Evolutionary conservation across 1,284 basidiomycete species (phyloP).

Genomic region (Puccinia horiana): DNA sequence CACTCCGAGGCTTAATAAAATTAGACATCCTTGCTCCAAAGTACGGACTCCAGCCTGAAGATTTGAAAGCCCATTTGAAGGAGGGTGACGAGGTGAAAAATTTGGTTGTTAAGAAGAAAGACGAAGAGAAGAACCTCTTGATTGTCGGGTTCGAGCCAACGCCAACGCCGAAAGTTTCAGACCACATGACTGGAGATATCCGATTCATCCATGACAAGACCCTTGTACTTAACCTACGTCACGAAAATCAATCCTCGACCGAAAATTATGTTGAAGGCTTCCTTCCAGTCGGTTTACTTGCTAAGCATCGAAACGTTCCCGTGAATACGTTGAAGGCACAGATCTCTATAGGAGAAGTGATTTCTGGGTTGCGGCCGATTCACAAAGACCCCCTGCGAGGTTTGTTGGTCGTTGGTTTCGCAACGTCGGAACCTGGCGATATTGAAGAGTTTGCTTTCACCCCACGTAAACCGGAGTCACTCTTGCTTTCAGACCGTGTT

Average conservation of each 20-base stretch:
- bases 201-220: slow-evolving; percentile 12
- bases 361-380: slow-evolving; percentile 79
- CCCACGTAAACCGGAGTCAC: neutral
- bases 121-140: neutral
- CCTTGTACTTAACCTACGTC: slow-evolving; percentile 8
- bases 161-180: neutral
- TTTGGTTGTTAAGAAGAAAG: slow-evolving; percentile 14
- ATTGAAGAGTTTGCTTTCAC: neutral
- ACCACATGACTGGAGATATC: slow-evolving; percentile 3
- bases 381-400: slow-evolving; percentile 85
- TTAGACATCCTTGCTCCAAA: slow-evolving; percentile 14
- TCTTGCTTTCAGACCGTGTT: slow-evolving; percentile 53
- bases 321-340: slow-evolving; percentile 70
- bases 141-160: slow-evolving; percentile 7
- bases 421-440: neutral
- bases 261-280: slow-evolving; percentile 68
- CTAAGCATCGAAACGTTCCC: slow-evolving; percentile 71
- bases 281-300: slow-evolving; percentile 82
- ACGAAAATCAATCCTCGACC: neutral
- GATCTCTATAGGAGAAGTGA: slow-evolving; percentile 71
- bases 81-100: slow-evolving; percentile 11
- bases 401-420: slow-evolving; percentile 76
- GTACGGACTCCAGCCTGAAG: neutral
- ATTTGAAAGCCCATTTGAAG: slow-evolving; percentile 17
- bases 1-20: slow-evolving; percentile 27